Base-by-base conservation (phyloP, 1,284 basidiomycete species). In the Fomitiporia mediterranea region DNA sequence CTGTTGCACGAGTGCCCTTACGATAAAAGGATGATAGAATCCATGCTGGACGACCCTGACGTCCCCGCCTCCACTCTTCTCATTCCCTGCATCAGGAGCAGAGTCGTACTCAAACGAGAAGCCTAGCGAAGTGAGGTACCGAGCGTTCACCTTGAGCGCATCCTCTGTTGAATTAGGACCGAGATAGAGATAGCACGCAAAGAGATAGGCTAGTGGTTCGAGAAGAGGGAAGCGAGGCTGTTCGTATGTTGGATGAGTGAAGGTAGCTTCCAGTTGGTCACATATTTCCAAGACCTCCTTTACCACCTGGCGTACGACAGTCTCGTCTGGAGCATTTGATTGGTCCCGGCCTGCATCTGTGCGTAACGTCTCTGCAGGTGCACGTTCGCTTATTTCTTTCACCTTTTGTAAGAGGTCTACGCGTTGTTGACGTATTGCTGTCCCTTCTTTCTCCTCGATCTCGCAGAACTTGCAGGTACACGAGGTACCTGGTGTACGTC, bases 111-210 rank as follows among this genome's bases (percentile, higher is more conserved):
- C 53, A 13, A 51, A 55, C 13, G 53, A 47, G 43, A 55, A 59
- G 7, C 53, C 57, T 17, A 59, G 39, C 13, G 57, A 46, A 4
- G 53, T 32, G 34, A 59, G 44, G 19, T 55, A 51, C 7, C 57
- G 47, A 6, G 57, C 49, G 28, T 59, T 59, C 4, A 40, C 38
- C 13, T 39, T 37, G 23, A 59, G 34, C 1, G 57, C 57, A 23
- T 51, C 53, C 15, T 59, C 57, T 4, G 57, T 59, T 6, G 27
- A 52, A 11, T 34, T 46, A 5, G 53, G 47, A 15, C 57, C 57
- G 28, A 59, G 57, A 19, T 59, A 59, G 25, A 59, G 53, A 17
- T 59, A 39, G 27, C 57, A 59, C 13, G 53, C 53, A 27, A 59
- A 59, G 0, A 59, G 53, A 37, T 59, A 59, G 17, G 53, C 30